Percentiles rank a stretch among this genome's conserved stretches.
phyloP scores from a whole-genome alignment of 1,284 basidiomycete genomes.

The Serendipita sp. region DNA sequence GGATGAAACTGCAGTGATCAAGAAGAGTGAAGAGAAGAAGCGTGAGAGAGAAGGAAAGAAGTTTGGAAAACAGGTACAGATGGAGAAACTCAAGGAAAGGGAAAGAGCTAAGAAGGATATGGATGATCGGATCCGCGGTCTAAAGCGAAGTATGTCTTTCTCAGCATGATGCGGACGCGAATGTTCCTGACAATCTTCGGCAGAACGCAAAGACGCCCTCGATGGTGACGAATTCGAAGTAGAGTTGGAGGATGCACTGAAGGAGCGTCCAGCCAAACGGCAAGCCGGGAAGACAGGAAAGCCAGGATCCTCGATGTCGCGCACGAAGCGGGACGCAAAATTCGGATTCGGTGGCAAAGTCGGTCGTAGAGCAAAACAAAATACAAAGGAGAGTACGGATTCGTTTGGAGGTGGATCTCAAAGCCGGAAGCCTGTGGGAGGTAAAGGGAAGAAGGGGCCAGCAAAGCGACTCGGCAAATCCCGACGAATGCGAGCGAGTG shows the following conservation, averaged over 20 bases:
- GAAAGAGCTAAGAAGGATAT: constrained; percentile 64
- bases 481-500: constrained; percentile 36
- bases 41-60: constrained; percentile 93
- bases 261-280: constrained; percentile 39
- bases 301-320: constrained; percentile 31
- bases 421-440: constrained; percentile 24
- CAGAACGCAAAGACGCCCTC: constrained; percentile 73
- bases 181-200: neutral
- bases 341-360: constrained; percentile 60
- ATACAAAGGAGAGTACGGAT: constrained; percentile 66
- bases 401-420: constrained; percentile 40
- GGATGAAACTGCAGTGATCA: constrained; percentile 80
- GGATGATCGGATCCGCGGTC: constrained; percentile 66
- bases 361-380: constrained; percentile 59
- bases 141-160: constrained; percentile 67
- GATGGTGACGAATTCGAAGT: constrained; percentile 72
- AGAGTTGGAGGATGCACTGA: constrained; percentile 71
- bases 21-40: constrained; percentile 83
- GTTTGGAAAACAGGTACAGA: constrained; percentile 92
- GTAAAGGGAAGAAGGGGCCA: constrained; percentile 21
- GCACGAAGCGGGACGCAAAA: constrained; percentile 62
- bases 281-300: constrained; percentile 18
- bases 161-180: constrained; percentile 3
- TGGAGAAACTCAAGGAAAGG: constrained; percentile 71
- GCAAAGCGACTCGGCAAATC: constrained; percentile 48